Evolutionary conservation across 768 basidiomycete genomes (phyloP).

Genomic region (Rhodotorula babjevae): DNA sequence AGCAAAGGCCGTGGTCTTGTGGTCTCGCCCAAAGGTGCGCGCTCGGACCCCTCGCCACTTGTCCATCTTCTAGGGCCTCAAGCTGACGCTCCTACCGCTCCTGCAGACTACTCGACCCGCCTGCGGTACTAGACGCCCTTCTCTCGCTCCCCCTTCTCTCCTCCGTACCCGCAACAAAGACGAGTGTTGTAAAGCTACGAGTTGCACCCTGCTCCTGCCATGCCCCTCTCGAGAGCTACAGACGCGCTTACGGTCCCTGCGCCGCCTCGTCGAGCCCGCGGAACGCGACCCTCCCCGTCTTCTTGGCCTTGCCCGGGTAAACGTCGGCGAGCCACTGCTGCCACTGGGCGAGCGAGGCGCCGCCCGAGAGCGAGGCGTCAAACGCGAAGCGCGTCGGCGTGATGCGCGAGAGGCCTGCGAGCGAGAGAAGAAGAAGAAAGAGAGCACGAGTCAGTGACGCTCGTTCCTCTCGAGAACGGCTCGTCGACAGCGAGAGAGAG

Average conservation of each 20-base stretch:
- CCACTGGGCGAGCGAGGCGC: not conserved
- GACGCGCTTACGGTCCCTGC: too few relatives aligned
- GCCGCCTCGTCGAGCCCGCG: not conserved
- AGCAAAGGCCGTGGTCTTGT: constrained; percentile 97
- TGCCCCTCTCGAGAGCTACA: too few relatives aligned
- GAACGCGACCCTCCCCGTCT: not conserved
- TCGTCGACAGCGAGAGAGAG: not conserved
- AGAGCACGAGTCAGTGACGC: too few relatives aligned
- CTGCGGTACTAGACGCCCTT: constrained; percentile 58
- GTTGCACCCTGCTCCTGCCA: too few relatives aligned
- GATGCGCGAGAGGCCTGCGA: not conserved
- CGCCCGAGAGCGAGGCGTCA: not conserved
- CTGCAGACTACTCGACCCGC: constrained; percentile 71
- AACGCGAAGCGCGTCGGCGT: not conserved
- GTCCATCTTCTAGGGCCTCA: not conserved
- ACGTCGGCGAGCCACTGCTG: not conserved
- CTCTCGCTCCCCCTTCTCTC: not conserved
- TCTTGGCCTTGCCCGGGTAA: constrained; percentile 4
- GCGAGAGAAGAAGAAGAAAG: not conserved
- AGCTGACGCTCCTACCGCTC: not conserved
- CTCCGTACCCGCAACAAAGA: too few relatives aligned
- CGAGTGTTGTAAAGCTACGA: not conserved
- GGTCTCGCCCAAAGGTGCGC: constrained; percentile 45
- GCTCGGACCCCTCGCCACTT: too few relatives aligned
- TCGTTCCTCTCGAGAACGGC: too few relatives aligned